Conservation (phyloP, 257 asterid species). For the Primulina tabacum region DNA sequence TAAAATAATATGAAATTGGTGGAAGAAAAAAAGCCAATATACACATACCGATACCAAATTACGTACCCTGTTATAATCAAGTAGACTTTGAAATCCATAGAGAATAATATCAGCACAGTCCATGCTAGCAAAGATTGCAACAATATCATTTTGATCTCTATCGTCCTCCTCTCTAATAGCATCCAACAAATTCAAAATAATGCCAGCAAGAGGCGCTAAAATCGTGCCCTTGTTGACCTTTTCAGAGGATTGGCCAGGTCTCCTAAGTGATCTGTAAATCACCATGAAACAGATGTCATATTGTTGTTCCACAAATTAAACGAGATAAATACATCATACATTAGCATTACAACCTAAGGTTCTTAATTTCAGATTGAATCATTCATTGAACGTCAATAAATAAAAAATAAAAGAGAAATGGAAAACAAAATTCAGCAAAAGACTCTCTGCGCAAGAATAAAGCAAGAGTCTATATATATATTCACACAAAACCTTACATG, state of each 20-base stretch:
- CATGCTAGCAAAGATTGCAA: slow-evolving; percentile 75
- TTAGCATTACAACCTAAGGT: too few relatives aligned
- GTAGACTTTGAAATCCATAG: slow-evolving; percentile 70
- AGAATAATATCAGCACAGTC: slow-evolving; percentile 74
- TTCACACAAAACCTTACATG: slow-evolving; percentile 50
- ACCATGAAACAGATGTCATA: not conserved
- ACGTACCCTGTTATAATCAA: slow-evolving; percentile 79
- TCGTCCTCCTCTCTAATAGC: slow-evolving; percentile 35
- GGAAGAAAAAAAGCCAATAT: not conserved
- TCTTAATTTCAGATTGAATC: not conserved
- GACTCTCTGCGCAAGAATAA: not conserved
- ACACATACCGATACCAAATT: slow-evolving; percentile 13
- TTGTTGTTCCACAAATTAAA: not conserved
- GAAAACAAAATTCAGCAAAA: not conserved
- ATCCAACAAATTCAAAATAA: slow-evolving; percentile 73
- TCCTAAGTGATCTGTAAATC: slow-evolving; percentile 57
- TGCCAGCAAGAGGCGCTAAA: slow-evolving; percentile 89
- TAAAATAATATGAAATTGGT: not conserved
- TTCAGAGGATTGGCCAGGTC: slow-evolving; percentile 74
- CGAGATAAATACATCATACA: not conserved
- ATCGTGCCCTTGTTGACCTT: slow-evolving; percentile 77
- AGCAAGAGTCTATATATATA: not conserved
- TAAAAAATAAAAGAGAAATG: not conserved
- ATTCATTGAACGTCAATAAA: not conserved
- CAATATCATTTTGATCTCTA: slow-evolving; percentile 55